phyloP scores from a whole-genome alignment of 140 eudicot genomes.

The Cichorium intybus region DNA sequence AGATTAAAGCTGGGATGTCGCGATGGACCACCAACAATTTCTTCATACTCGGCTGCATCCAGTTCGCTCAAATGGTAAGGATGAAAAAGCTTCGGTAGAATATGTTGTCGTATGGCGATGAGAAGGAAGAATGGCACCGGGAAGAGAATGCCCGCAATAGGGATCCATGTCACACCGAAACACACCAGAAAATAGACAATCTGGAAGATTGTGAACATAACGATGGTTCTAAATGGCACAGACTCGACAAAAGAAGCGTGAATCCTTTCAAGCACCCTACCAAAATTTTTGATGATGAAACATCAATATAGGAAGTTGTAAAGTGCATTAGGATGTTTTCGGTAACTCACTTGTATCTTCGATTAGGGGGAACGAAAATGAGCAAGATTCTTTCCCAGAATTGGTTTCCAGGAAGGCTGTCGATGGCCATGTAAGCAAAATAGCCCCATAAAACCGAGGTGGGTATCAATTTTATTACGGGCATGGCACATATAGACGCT shows the following conservation, averaged over 20 bases:
- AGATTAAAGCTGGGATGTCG: background rate
- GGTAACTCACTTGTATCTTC: conserved; percentile 43
- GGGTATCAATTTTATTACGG: conserved; percentile 41
- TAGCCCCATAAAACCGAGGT: conserved; percentile 63
- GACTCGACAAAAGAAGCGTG: conserved; percentile 44
- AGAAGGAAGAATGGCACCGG: conserved; percentile 54
- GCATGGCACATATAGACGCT: conserved; percentile 45
- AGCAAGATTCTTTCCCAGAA: conserved; percentile 47
- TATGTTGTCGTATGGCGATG: conserved; percentile 33
- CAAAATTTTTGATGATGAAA: background rate
- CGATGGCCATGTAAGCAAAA: conserved; percentile 58
- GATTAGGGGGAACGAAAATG: conserved; percentile 31
- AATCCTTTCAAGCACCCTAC: conserved; percentile 41
- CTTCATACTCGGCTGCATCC: conserved; percentile 54
- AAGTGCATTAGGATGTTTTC: background rate
- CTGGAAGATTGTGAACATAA: conserved; percentile 42
- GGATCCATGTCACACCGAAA: conserved; percentile 55
- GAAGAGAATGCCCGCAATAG: conserved; percentile 49
- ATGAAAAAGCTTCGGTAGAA: conserved; percentile 41
- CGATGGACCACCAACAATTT: conserved; percentile 21
- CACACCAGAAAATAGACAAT: conserved; percentile 37
- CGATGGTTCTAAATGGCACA: conserved; percentile 38
- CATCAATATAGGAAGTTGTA: background rate
- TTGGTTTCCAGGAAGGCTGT: conserved; percentile 56
- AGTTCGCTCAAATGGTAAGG: conserved; percentile 36